Evolutionary conservation across 768 basidiomycete genomes (phyloP), one percentile per base, ranked within the genome.

Genomic region (Sutorius australiensis): DNA sequence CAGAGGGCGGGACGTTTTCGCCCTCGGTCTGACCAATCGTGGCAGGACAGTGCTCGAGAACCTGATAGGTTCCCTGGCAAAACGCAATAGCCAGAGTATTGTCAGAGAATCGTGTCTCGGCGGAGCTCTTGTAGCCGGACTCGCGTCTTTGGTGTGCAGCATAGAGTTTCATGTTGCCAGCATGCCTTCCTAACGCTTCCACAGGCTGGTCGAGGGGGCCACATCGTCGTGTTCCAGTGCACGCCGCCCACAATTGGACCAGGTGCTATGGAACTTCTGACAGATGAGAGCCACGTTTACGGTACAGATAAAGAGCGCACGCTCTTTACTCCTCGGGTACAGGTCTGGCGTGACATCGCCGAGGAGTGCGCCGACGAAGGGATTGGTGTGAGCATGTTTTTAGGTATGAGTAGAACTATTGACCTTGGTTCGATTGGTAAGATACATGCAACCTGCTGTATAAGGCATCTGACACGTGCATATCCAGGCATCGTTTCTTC

Each of bases 351-450:
- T 36, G 81, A 86, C 6, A 79, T 93, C 7, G 95, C 84, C 8
- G 91, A 95, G 61, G 90, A 94, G 66, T 89, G 89, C 61, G 90
- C 88, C 1, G 87, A 92, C 54, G 83, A 87, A 50, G 97, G 97
- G 19, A 81, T 98, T 27, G 95, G 92, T 2, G 85, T 97, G 53
- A 93, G 84, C 66, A 77, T 93, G 72, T 95, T 97, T 72, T 73
- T 98, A 19, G 89, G 89, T 27, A 90, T 89, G 53, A 79, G 72
- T 56, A 82, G 82, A 65, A 86, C 82, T 57, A 84, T 92, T 61
- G 97, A 98, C 69, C 73, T 98, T 3, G 95, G 86, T 5, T 91
- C 89, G 6, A 83, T 99, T 48, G 89, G 91, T 82, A 59, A 33
- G 80, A 63, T 48, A 21, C 24, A 3, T 55, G 49, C 33, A 31